phyloP scores from a whole-genome alignment of 179 eudicot species.

The Carnegiea gigantea region DNA sequence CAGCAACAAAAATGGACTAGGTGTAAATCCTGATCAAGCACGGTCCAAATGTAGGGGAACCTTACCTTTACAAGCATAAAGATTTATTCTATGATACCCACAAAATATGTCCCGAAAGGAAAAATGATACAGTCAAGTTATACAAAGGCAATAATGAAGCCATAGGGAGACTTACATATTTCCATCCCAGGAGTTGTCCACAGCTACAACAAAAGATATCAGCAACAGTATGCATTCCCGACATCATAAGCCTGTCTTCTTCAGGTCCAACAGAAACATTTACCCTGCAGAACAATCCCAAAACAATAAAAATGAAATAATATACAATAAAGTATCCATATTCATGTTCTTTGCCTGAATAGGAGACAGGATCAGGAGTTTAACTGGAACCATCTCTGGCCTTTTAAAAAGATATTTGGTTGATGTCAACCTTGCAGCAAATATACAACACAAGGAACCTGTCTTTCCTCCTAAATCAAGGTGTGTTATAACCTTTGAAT shows the following conservation, averaged over 20 bases:
- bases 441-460: too few relatives aligned
- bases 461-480: too few relatives aligned
- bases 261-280: constrained; percentile 41
- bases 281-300: constrained; percentile 29
- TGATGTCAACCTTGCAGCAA: too few relatives aligned
- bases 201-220: constrained; percentile 49
- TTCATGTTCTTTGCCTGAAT: too few relatives aligned
- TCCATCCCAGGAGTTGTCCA: constrained; percentile 54
- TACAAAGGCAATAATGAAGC: neutral
- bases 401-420: too few relatives aligned
- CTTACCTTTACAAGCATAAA: neutral
- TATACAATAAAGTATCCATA: constrained; percentile 10
- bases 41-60: too few relatives aligned
- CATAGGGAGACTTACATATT: constrained; percentile 37
- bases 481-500: too few relatives aligned
- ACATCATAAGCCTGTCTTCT: constrained; percentile 47
- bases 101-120: neutral
- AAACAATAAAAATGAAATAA: constrained; percentile 3
- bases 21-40: too few relatives aligned
- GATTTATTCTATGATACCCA: neutral
- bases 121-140: neutral
- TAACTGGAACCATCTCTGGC: too few relatives aligned
- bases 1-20: too few relatives aligned
- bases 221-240: constrained; percentile 50
- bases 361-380: too few relatives aligned